These are phyloP conservation scores for Agaricales sp. DNA, from an alignment of 1,284 basidiomycete genomes.

Conservation along the genomic window DNA sequence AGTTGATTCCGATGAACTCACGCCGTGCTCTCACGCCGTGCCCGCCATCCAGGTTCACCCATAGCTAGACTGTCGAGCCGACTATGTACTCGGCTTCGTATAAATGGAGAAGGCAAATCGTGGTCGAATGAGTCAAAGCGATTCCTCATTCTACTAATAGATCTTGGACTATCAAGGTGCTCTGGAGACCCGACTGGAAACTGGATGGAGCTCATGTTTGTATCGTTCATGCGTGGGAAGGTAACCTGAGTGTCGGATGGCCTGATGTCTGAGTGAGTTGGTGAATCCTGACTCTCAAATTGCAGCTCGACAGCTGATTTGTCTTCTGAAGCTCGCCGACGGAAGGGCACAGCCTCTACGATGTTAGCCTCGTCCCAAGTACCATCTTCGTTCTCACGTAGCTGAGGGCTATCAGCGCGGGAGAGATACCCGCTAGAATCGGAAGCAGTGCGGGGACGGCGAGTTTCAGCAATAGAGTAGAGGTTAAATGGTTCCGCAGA, in stretches of 20 bases:
- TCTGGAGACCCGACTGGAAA: slow-evolving; percentile 73
- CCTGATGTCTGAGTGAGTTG: slow-evolving; percentile 26
- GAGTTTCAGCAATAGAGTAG: slow-evolving; percentile 71
- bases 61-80: slow-evolving; percentile 46
- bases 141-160: slow-evolving; percentile 36
- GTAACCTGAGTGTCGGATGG: slow-evolving; percentile 45
- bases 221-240: slow-evolving; percentile 37
- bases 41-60: slow-evolving; percentile 69
- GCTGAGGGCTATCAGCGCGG: slow-evolving; percentile 35
- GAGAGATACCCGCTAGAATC: slow-evolving; percentile 44
- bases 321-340: slow-evolving; percentile 70
- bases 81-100: slow-evolving; percentile 74
- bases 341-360: slow-evolving; percentile 68
- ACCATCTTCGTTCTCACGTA: slow-evolving; percentile 31
- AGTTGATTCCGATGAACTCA: slow-evolving; percentile 26
- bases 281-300: slow-evolving; percentile 34
- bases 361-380: slow-evolving; percentile 35
- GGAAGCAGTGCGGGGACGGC: slow-evolving; percentile 39
- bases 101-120: slow-evolving; percentile 61
- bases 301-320: slow-evolving; percentile 45
- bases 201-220: slow-evolving; percentile 60
- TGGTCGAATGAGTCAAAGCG: slow-evolving; percentile 62
- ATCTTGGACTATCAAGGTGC: slow-evolving; percentile 48
- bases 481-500: slow-evolving; percentile 68
- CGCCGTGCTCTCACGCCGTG: slow-evolving; percentile 74